A percentile compares a stretch with the other conserved stretches of the same genome.
Conservation (phyloP, 805 yeast genomes). For the Suhomyces sp. region DNA sequence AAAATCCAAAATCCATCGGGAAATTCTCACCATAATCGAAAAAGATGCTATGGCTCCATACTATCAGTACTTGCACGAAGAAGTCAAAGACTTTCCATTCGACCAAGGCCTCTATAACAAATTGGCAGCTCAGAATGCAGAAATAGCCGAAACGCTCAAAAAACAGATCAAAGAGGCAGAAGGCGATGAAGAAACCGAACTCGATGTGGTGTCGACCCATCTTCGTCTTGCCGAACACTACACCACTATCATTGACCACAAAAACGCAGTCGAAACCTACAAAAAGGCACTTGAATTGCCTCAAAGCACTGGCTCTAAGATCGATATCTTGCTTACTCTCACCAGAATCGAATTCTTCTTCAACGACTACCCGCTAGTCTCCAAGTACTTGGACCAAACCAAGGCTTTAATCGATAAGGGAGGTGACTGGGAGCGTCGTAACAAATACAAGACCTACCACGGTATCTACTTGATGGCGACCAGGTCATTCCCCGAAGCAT, state of each 20-base stretch:
- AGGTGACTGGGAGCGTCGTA: conserved; percentile 99
- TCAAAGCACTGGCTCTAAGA: conserved; percentile 85
- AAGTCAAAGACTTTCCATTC: conserved; percentile 45
- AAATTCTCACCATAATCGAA: conserved; percentile 53
- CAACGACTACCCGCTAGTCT: conserved; percentile 68
- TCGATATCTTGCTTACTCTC: conserved; percentile 79
- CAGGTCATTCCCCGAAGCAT: conserved; percentile 82
- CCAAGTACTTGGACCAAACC: conserved; percentile 70
- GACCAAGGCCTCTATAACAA: conserved; percentile 57
- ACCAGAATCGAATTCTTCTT: conserved; percentile 88
- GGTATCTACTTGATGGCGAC: conserved; percentile 84
- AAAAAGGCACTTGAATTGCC: conserved; percentile 73
- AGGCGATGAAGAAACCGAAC: conserved; percentile 80
- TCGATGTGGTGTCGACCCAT: conserved; percentile 75
- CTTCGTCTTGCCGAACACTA: conserved; percentile 84
- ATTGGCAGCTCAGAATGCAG: conserved; percentile 53
- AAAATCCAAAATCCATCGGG: conserved; percentile 39
- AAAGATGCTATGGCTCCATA: conserved; percentile 75
- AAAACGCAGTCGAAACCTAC: conserved; percentile 63
- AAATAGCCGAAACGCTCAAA: conserved; percentile 51
- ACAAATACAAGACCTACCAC: conserved; percentile 85
- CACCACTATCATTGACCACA: conserved; percentile 77
- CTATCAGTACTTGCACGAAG: conserved; percentile 57
- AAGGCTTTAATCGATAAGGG: conserved; percentile 85
- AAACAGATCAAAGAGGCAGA: conserved; percentile 51